phyloP scores from a whole-genome alignment of 768 basidiomycete species.

The Lactarius tabidus region DNA sequence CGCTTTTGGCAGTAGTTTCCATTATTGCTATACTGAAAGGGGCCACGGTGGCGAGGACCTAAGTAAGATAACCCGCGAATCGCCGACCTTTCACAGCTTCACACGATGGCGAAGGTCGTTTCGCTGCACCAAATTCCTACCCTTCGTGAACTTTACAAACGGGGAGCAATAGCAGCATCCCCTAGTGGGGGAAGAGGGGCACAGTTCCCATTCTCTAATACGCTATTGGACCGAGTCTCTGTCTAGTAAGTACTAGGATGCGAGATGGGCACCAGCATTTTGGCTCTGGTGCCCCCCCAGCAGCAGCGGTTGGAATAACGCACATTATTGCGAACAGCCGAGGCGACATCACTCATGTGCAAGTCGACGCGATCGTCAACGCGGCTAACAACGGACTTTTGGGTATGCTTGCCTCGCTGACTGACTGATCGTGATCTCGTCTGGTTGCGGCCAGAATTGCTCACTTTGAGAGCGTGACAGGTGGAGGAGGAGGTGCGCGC shows the following conservation, averaged over 20 bases:
- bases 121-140: slow-evolving; percentile 51
- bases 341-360: slow-evolving; percentile 72
- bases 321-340: slow-evolving; percentile 42
- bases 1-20: neutral
- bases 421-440: neutral
- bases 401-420: slow-evolving; percentile 39
- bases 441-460: neutral
- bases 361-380: slow-evolving; percentile 74
- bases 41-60: neutral
- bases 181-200: slow-evolving; percentile 31
- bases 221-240: slow-evolving; percentile 56
- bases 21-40: neutral
- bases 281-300: neutral
- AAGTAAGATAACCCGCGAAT: neutral
- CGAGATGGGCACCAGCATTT: neutral
- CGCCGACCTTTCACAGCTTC: neutral
- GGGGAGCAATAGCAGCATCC: slow-evolving; percentile 35
- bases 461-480: slow-evolving; percentile 34
- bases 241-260: slow-evolving; percentile 50
- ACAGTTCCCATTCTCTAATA: slow-evolving; percentile 37
- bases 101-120: slow-evolving; percentile 24
- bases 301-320: neutral
- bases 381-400: slow-evolving; percentile 72
- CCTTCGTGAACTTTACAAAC: slow-evolving; percentile 50
- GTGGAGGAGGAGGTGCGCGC: slow-evolving; percentile 69